Conservation (phyloP, 2,329 filamentous ascomycete genomes). For the Penicillium sp. region DNA sequence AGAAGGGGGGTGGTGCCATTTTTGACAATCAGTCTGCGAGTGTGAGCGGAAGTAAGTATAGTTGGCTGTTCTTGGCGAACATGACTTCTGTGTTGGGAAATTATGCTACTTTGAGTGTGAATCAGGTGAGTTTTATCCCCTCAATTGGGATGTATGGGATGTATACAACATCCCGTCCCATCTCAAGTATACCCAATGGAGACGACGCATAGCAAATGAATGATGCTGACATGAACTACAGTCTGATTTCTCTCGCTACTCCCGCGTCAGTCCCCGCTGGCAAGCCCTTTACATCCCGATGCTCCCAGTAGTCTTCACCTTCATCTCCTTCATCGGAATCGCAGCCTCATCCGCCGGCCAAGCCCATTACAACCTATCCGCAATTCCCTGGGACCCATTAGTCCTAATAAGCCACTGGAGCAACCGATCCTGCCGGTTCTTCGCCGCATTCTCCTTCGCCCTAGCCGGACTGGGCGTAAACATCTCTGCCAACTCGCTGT, state of each 20-base stretch:
- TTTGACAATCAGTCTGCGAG: conserved; percentile 46
- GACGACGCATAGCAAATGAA: background rate
- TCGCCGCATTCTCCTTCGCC: conserved; percentile 55
- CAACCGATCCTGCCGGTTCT: conserved; percentile 46
- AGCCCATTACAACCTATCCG: conserved; percentile 31
- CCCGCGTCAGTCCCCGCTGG: conserved; percentile 49
- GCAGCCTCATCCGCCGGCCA: conserved; percentile 43
- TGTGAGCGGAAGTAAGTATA: conserved; percentile 52
- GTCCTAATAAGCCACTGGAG: conserved; percentile 41
- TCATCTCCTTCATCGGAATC: conserved; percentile 52
- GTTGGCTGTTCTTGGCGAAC: conserved; percentile 55
- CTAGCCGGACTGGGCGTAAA: conserved; percentile 59
- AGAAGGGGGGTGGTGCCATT: conserved; percentile 51
- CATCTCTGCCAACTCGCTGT: conserved; percentile 55
- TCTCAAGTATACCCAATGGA: too few relatives aligned
- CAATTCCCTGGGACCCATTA: conserved; percentile 48
- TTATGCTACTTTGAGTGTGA: conserved; percentile 54
- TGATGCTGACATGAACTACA: conserved; percentile 12
- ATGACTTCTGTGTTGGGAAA: conserved; percentile 53
- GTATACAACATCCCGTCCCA: background rate
- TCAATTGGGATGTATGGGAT: background rate
- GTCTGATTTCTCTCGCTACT: conserved; percentile 59
- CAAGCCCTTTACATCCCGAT: conserved; percentile 53
- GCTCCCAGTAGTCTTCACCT: conserved; percentile 55
- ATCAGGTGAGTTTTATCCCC: conserved; percentile 36